Percentiles rank a stretch among this genome's conserved stretches.
Evolutionary conservation across 2,329 filamentous ascomycete species (phyloP).

Genomic region (Fragosphaeria purpurea): DNA sequence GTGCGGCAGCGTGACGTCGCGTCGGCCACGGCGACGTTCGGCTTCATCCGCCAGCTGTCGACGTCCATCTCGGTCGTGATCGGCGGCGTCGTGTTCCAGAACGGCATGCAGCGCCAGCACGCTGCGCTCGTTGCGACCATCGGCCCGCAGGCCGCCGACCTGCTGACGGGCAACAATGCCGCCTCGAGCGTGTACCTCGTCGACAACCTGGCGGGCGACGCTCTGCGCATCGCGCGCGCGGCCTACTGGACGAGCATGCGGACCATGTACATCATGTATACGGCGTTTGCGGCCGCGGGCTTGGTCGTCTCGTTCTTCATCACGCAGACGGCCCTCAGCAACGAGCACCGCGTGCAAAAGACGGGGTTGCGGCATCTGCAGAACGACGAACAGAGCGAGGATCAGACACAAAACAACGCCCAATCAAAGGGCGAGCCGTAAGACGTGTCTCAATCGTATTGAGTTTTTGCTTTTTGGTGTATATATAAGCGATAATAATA

Average conservation of each 20-base stretch:
- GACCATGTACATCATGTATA: conserved; percentile 50
- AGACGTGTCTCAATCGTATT: too few relatives aligned
- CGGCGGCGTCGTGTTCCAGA: conserved; percentile 35
- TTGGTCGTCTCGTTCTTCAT: conserved; percentile 38
- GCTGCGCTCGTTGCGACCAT: conserved; percentile 16
- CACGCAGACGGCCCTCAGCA: conserved; percentile 39
- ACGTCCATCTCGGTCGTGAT: conserved; percentile 49
- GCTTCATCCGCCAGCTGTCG: conserved; percentile 48
- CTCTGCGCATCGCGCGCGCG: conserved; percentile 31
- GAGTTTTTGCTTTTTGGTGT: too few relatives aligned
- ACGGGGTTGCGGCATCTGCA: conserved; percentile 40
- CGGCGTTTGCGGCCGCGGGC: conserved; percentile 36
- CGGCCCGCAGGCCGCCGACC: conserved; percentile 32
- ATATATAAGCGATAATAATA: too few relatives aligned
- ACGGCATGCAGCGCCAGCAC: conserved; percentile 29
- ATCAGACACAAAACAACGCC: too few relatives aligned
- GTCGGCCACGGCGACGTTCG: conserved; percentile 51
- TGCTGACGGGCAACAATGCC: conserved; percentile 49
- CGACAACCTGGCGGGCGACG: conserved; percentile 34
- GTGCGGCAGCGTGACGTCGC: conserved; percentile 51
- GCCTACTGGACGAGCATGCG: conserved; percentile 41
- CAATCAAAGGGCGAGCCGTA: too few relatives aligned
- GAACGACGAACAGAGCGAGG: too few relatives aligned
- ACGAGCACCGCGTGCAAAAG: conserved; percentile 47
- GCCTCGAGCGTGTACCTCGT: conserved; percentile 51